A percentile compares a stretch with the other conserved stretches of the same genome.
Evolutionary conservation across 768 basidiomycete species (phyloP).

Genomic region (Kwoniella newhampshirensis): DNA sequence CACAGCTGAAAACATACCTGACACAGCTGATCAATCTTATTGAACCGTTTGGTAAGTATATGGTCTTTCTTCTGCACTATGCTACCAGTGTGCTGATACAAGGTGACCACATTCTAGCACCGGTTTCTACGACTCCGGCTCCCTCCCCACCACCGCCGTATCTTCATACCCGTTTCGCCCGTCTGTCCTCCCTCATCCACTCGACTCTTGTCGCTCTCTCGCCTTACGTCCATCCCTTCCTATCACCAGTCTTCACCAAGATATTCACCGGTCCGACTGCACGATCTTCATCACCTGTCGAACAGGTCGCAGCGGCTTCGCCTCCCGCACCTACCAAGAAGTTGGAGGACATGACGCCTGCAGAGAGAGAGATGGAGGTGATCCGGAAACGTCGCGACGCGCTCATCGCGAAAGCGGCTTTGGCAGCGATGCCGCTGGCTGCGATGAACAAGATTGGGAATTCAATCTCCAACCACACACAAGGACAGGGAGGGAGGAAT

Average conservation of each 20-base stretch:
- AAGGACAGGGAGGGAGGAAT: neutral
- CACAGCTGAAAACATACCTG: constrained; percentile 25
- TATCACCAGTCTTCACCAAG: constrained; percentile 11
- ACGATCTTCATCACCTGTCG: neutral
- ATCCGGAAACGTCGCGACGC: constrained; percentile 37
- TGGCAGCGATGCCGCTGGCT: constrained; percentile 7
- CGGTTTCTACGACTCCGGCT: neutral
- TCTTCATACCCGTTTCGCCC: constrained; percentile 20
- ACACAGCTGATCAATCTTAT: constrained; percentile 30
- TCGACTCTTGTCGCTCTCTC: constrained; percentile 16
- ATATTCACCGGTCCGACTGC: neutral
- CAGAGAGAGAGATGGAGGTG: constrained; percentile 44
- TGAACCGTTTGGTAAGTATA: constrained; percentile 24
- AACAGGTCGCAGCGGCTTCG: neutral
- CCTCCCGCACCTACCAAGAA: neutral
- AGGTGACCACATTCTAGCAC: neutral
- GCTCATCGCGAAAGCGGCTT: constrained; percentile 33
- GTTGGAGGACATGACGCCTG: constrained; percentile 20
- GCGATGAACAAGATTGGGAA: neutral
- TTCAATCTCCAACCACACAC: neutral
- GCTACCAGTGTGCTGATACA: neutral
- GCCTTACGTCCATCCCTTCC: constrained; percentile 17
- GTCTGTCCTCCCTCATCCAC: constrained; percentile 21
- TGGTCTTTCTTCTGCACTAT: neutral
- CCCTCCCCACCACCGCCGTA: constrained; percentile 26